A percentile compares a stretch with the other conserved stretches of the same genome.
Conservation (phyloP, 2,329 filamentous ascomycete genomes). For the Sphaerulina musiva region DNA sequence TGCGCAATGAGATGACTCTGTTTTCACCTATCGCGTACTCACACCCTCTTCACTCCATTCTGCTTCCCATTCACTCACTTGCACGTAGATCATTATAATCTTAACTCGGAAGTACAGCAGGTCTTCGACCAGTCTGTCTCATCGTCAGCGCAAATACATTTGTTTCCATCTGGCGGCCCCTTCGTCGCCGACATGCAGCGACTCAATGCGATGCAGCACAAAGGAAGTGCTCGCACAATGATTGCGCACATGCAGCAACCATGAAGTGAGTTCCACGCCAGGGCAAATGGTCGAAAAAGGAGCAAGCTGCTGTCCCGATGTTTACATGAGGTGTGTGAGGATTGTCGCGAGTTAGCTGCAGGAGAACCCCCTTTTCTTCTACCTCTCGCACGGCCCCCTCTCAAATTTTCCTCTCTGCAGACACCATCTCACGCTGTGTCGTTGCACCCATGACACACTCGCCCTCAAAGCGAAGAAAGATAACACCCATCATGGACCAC, state of each 20-base stretch:
- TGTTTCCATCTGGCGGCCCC: not conserved
- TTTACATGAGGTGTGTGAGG: too few species aligned
- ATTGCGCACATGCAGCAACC: not conserved
- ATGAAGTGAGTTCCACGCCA: not conserved
- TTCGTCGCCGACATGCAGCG: not conserved
- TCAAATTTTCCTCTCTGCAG: not conserved
- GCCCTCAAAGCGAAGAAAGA: slow-evolving; percentile 3
- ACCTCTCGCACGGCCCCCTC: not conserved
- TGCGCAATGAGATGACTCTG: too few species aligned
- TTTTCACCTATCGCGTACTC: too few species aligned
- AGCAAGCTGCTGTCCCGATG: too few species aligned
- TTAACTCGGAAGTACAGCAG: not conserved
- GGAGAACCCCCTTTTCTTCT: not conserved
- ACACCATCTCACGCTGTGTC: not conserved
- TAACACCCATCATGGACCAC: not conserved
- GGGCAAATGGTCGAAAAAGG: too few species aligned
- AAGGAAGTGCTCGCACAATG: not conserved
- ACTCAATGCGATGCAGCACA: not conserved
- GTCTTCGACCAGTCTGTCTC: not conserved
- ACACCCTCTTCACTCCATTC: too few species aligned
- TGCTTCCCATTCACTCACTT: not conserved
- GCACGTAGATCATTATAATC: not conserved
- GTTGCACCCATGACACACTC: not conserved
- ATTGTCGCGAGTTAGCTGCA: not conserved
- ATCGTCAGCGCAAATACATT: not conserved